These are phyloP conservation scores for Sclerospora graminicola DNA, from an alignment of 352 stramenopile genomes.

Conservation along the genomic window DNA sequence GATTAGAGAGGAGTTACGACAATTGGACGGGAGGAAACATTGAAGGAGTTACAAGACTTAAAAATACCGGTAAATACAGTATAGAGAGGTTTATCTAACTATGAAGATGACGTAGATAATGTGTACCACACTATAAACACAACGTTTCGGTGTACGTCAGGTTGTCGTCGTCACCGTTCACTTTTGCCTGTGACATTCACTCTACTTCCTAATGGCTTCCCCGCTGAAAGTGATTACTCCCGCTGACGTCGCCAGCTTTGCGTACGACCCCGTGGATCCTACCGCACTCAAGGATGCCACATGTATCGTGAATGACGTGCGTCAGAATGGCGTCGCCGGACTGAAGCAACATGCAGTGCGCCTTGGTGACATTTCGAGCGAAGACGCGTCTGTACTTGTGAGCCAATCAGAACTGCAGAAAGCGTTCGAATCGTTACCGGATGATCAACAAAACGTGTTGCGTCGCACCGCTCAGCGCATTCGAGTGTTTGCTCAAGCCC, in stretches of 20 bases:
- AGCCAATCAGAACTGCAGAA: constrained; percentile 52
- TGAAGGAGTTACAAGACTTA: too few relatives aligned
- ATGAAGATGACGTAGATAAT: too few relatives aligned
- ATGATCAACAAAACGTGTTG: constrained; percentile 70
- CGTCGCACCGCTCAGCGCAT: constrained; percentile 87
- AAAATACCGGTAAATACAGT: too few relatives aligned
- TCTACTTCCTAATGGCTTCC: constrained; percentile 17
- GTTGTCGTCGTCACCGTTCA: neutral
- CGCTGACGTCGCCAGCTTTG: constrained; percentile 57
- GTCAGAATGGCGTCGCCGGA: constrained; percentile 26
- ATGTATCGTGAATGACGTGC: constrained; percentile 64
- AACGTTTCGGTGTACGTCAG: too few relatives aligned
- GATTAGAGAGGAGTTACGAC: too few relatives aligned
- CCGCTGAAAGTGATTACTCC: constrained; percentile 65
- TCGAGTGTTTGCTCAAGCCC: constrained; percentile 88
- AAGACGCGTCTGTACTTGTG: constrained; percentile 39
- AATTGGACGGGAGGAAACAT: too few relatives aligned
- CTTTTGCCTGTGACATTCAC: constrained; percentile 3
- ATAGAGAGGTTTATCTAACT: too few relatives aligned
- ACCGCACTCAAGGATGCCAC: constrained; percentile 48
- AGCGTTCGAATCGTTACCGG: constrained; percentile 74
- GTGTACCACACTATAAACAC: too few relatives aligned
- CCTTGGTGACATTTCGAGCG: constrained; percentile 51
- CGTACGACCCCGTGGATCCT: constrained; percentile 70
- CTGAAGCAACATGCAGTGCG: constrained; percentile 46